Conservation (phyloP, 345 rosid genomes). For the Microcos paniculata region DNA sequence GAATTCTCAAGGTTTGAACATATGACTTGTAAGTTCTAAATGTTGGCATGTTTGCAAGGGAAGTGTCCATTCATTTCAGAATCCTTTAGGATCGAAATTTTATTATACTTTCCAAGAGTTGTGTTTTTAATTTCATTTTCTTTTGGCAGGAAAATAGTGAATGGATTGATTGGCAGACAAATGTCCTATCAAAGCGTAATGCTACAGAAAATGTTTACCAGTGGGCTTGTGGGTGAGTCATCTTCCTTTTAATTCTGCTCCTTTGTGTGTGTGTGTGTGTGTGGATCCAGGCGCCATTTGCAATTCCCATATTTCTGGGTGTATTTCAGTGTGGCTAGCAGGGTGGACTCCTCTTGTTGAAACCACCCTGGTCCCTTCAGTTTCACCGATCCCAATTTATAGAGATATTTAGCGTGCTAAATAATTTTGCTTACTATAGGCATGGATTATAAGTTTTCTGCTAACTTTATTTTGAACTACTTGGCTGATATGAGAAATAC, state of each 20-base stretch:
- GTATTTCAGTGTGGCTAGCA: not conserved
- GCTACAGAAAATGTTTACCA: constrained; percentile 77
- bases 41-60: not conserved
- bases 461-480: not conserved
- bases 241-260: constrained; percentile 1
- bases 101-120: not conserved
- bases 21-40: not conserved
- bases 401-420: not conserved
- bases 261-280: too few species aligned
- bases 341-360: not conserved
- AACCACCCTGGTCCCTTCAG: not conserved
- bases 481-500: not conserved
- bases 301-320: not conserved
- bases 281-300: not conserved
- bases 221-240: constrained; percentile 90
- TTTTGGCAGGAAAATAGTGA: constrained; percentile 56
- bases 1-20: not conserved
- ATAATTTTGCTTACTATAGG: not conserved
- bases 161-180: constrained; percentile 78
- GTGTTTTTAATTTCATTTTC: constrained; percentile 15
- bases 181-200: constrained; percentile 73
- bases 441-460: not conserved
- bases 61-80: not conserved
- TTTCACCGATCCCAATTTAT: not conserved
- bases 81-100: not conserved